Percentiles rank a stretch among this genome's conserved stretches.
phyloP scores from a whole-genome alignment of 1,139 yeast genomes.

The Ogataea hybrid region DNA sequence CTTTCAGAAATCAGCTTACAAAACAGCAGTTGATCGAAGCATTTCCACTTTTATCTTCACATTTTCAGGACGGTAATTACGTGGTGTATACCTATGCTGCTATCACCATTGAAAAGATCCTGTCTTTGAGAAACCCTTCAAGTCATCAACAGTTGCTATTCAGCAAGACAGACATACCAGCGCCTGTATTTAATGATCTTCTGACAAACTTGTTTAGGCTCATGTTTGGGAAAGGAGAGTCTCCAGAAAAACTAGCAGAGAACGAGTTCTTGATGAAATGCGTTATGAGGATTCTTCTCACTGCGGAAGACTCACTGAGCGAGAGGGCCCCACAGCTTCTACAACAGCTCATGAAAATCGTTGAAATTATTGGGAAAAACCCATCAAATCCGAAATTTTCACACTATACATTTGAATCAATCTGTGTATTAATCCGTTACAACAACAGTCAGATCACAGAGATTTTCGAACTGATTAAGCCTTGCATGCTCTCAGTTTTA shows the following conservation, averaged over 20 bases:
- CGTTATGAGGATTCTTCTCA: conserved; percentile 76
- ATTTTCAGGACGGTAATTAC: conserved; percentile 61
- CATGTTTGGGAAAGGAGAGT: conserved; percentile 53
- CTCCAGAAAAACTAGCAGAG: conserved; percentile 92
- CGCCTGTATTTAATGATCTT: conserved; percentile 51
- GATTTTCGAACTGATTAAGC: conserved; percentile 59
- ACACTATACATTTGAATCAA: conserved; percentile 86
- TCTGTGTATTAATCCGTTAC: conserved; percentile 71
- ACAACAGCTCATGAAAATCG: conserved; percentile 65
- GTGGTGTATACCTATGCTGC: conserved; percentile 94
- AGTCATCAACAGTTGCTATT: conserved; percentile 55
- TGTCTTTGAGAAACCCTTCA: conserved; percentile 61
- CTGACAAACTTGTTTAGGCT: conserved; percentile 65
- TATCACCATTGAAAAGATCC: conserved; percentile 83
- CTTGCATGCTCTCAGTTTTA: conserved; percentile 64
- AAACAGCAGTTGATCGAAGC: conserved; percentile 79
- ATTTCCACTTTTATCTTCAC: conserved; percentile 75
- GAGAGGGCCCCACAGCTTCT: conserved; percentile 48
- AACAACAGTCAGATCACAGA: conserved; percentile 37
- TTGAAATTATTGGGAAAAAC: conserved; percentile 72
- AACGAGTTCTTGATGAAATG: conserved; percentile 92
- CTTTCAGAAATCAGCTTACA: conserved; percentile 89
- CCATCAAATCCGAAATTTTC: conserved; percentile 95
- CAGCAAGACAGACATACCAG: conserved; percentile 63
- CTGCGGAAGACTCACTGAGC: conserved; percentile 62